Evolutionary conservation across 1,284 basidiomycete species (phyloP).

Genomic region (Entoloma clypeatum): DNA sequence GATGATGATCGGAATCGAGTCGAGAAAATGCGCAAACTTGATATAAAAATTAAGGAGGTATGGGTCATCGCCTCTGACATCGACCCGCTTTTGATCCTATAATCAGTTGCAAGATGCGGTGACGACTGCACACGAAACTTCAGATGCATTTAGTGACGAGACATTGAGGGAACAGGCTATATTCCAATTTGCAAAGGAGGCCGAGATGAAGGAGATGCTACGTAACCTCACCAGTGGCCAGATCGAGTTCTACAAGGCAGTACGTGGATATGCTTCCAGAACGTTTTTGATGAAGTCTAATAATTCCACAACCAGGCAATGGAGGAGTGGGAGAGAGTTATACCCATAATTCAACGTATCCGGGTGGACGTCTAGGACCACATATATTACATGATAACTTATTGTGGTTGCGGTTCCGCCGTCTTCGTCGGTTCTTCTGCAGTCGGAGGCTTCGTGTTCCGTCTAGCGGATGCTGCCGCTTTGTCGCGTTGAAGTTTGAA

Average conservation of each 20-base stretch:
- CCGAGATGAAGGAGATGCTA: slow-evolving; percentile 95
- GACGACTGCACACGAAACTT: slow-evolving; percentile 90
- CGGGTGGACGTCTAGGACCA: slow-evolving; percentile 70
- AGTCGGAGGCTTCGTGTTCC: too few relatives aligned
- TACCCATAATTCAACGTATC: slow-evolving; percentile 83
- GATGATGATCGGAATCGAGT: slow-evolving; percentile 93
- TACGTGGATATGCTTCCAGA: slow-evolving; percentile 33
- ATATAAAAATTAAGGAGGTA: slow-evolving; percentile 93
- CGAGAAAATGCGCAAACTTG: slow-evolving; percentile 90
- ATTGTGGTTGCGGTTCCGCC: slow-evolving; percentile 3
- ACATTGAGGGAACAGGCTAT: slow-evolving; percentile 86
- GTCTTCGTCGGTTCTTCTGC: not conserved
- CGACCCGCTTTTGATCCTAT: slow-evolving; percentile 9
- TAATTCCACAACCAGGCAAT: slow-evolving; percentile 51
- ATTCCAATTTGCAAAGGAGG: slow-evolving; percentile 87
- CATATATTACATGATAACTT: slow-evolving; percentile 7
- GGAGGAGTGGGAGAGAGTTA: slow-evolving; percentile 92
- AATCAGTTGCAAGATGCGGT: slow-evolving; percentile 92
- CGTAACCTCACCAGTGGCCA: slow-evolving; percentile 88
- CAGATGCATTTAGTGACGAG: slow-evolving; percentile 92
- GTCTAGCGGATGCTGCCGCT: too few relatives aligned
- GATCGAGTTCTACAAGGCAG: slow-evolving; percentile 89
- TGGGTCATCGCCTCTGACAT: slow-evolving; percentile 20
- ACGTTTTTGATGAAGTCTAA: slow-evolving; percentile 6
- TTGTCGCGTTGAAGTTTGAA: slow-evolving; percentile 48